A percentile compares a stretch with the other conserved stretches of the same genome.
Evolutionary conservation across 345 rosid genomes (phyloP).

Genomic region (Ceriops decandra): DNA sequence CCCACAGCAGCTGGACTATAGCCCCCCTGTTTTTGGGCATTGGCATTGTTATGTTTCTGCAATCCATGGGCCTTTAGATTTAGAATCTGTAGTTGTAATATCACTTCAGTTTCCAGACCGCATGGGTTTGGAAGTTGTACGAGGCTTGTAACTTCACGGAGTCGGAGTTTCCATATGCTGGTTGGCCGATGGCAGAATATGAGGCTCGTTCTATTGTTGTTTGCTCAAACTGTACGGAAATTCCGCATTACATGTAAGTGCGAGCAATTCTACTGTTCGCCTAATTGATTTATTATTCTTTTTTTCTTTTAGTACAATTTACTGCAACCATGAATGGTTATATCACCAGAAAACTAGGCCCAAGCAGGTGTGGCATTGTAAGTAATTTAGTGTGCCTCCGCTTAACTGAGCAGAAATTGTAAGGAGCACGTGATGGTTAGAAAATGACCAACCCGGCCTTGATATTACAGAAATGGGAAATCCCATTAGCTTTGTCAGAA

Average conservation of each 20-base stretch:
- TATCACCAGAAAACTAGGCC: too few relatives aligned
- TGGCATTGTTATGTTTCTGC: background rate
- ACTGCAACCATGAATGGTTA: too few relatives aligned
- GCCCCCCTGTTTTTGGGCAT: slow-evolving; percentile 1
- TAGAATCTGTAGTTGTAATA: slow-evolving; percentile 9
- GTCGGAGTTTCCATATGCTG: background rate
- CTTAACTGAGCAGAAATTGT: too few relatives aligned
- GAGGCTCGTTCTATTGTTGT: slow-evolving; percentile 3
- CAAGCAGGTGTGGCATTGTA: too few relatives aligned
- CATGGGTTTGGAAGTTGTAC: slow-evolving; percentile 12
- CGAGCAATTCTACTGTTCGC: background rate
- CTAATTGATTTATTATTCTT: background rate
- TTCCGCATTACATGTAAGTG: background rate
- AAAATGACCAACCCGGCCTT: too few relatives aligned
- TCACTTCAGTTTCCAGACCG: slow-evolving; percentile 9
- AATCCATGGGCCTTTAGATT: background rate
- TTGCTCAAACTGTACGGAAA: background rate
- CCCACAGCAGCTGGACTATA: background rate
- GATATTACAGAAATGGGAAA: too few relatives aligned
- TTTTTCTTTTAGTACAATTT: too few relatives aligned
- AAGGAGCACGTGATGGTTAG: too few relatives aligned
- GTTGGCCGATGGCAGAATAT: slow-evolving; percentile 1
- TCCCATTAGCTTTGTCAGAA: too few relatives aligned
- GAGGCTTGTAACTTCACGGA: background rate
- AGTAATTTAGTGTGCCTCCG: too few relatives aligned